These are phyloP conservation scores for Ophiostoma himal-ulmi DNA, from an alignment of 2,329 filamentous ascomycete genomes.

Conservation along the genomic window DNA sequence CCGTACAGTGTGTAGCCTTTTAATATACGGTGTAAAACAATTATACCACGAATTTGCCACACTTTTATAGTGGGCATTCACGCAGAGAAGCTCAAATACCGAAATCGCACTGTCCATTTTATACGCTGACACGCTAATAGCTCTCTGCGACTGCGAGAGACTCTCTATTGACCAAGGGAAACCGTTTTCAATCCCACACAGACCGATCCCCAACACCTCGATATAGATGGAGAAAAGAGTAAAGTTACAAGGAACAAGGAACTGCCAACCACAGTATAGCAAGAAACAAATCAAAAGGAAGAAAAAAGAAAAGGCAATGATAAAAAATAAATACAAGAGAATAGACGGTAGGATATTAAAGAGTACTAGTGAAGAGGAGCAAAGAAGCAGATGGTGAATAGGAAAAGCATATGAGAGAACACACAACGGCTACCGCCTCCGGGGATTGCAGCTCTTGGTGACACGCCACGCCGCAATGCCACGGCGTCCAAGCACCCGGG, in stretches of 20 bases:
- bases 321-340: background rate
- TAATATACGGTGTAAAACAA: background rate
- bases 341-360: background rate
- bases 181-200: slow-evolving; percentile 1
- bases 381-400: background rate
- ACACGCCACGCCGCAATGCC: slow-evolving; percentile 59
- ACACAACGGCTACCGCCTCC: slow-evolving; percentile 3
- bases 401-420: background rate
- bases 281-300: background rate
- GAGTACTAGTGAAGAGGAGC: background rate
- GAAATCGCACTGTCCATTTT: background rate
- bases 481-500: slow-evolving; percentile 58
- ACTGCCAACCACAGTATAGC: background rate
- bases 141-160: background rate
- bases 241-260: background rate
- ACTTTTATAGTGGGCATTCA: background rate
- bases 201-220: background rate
- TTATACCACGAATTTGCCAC: background rate
- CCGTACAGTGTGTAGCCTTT: background rate
- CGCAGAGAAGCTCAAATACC: background rate
- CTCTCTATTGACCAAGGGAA: background rate
- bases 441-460: slow-evolving; percentile 50
- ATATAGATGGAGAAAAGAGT: background rate
- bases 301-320: background rate
- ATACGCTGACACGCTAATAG: background rate